These are phyloP conservation scores for Lentinula boryana DNA, from an alignment of 768 basidiomycete genomes.

Conservation along the genomic window DNA sequence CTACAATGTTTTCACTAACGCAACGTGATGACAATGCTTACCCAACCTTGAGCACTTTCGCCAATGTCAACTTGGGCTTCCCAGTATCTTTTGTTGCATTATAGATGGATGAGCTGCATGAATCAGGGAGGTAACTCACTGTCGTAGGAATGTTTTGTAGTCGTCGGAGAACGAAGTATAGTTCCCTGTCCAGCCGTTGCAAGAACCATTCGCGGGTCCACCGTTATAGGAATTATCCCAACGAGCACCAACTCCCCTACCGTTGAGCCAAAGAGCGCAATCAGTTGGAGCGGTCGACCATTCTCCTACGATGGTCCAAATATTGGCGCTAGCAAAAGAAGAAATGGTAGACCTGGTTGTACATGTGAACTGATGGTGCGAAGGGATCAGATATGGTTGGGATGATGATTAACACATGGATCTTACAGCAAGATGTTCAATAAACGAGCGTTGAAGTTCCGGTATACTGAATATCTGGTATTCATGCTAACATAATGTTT, in stretches of 20 bases:
- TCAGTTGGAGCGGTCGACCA: conserved; percentile 74
- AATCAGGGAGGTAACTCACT: conserved; percentile 31
- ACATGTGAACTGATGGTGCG: conserved; percentile 44
- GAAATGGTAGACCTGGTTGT: conserved; percentile 37
- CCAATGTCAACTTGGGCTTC: conserved; percentile 75
- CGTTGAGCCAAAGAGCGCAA: conserved; percentile 78
- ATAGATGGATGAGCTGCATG: background rate
- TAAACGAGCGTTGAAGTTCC: conserved; percentile 47
- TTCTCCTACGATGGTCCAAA: conserved; percentile 78
- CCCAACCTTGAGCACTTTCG: conserved; percentile 66
- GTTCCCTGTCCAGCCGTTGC: conserved; percentile 56
- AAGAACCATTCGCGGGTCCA: conserved; percentile 51
- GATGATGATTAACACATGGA: background rate
- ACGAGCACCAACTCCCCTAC: conserved; percentile 60
- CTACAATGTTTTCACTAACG: conserved; percentile 9
- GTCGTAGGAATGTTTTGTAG: conserved; percentile 58
- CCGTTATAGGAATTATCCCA: conserved; percentile 39
- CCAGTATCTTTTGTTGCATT: conserved; percentile 48
- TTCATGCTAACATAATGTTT: conserved; percentile 41
- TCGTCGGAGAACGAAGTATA: conserved; percentile 49
- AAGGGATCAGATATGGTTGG: background rate
- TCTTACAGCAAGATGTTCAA: conserved; percentile 51
- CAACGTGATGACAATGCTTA: conserved; percentile 2
- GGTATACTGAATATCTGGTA: conserved; percentile 67
- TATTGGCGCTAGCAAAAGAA: conserved; percentile 41